Base-by-base conservation (phyloP, 768 basidiomycete species). In the Trametes cubensis region DNA sequence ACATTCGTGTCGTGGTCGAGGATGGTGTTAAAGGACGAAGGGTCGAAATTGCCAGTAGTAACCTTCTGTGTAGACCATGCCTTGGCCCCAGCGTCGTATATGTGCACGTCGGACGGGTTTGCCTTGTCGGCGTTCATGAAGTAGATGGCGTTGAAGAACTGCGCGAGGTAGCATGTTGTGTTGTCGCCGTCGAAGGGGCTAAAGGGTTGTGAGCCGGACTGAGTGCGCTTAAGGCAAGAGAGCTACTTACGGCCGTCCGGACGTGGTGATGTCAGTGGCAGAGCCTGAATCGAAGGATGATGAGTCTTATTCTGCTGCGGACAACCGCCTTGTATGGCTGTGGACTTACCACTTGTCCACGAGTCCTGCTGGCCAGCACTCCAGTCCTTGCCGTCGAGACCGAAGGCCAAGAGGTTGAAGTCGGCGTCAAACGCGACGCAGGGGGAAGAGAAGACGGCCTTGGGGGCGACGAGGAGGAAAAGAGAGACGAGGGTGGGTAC, bases 1-100 rank as follows among this genome's bases (percentile, higher is more conserved):
- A 89, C 85, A 64, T 96, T 95, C 52, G 95, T 98, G 73, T 98
- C 95, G 66, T 96, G 95, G 76, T 98, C 95, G 38, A 98, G 82
- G 63, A 96, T 86, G 26, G 90, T 83, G 26, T 78, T 80, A 68
- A 87, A 88, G 20, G 84, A 82, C 2, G 80, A 73, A 4, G 85
- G 81, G 72, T 94, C 86, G 66, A 89, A 87, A 55, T 73, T 74
- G 39, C 80, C 81, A 0, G 80, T 67, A 6, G 76, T 81, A 17
- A 82, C 81, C 2, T 78, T 66, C 71, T 98, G 95, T 2, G 82
- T 89, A 3, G 89, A 83, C 95, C 95, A 96, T 0, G 88, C 81
- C 63, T 85, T 84, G 23, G 79, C 81, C 7, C 77, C 71, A 6
- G 88, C 91, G 69, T 94, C 83, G 77, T 88, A 97, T 62, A 97